phyloP scores from a whole-genome alignment of 441 rosid genomes.

The Erodium texanum region DNA sequence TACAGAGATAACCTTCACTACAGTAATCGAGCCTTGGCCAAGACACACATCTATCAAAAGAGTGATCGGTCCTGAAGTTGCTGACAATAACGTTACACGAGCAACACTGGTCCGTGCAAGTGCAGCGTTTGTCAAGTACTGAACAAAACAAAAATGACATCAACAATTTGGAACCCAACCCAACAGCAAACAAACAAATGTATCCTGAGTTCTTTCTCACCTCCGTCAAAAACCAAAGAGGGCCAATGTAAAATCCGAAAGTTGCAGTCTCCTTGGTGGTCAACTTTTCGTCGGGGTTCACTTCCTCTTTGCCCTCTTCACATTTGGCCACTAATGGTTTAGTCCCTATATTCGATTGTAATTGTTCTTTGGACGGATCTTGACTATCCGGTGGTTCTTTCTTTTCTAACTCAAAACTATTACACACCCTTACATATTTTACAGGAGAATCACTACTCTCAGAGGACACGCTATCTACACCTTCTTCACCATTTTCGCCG shows the following conservation, averaged over 20 bases:
- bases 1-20: conserved; percentile 33
- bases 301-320: neutral
- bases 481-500: neutral
- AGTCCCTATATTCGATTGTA: conserved; percentile 17
- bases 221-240: conserved; percentile 36
- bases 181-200: neutral
- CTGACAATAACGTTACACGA: conserved; percentile 31
- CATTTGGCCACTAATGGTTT: conserved; percentile 3
- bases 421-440: conserved; percentile 8
- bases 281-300: conserved; percentile 11
- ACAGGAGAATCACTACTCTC: conserved; percentile 8
- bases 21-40: conserved; percentile 32
- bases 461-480: neutral
- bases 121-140: conserved; percentile 43
- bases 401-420: conserved; percentile 15
- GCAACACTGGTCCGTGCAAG: conserved; percentile 41
- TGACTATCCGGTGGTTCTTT: neutral
- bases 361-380: conserved; percentile 17
- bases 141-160: conserved; percentile 12
- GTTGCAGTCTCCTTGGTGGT: conserved; percentile 18
- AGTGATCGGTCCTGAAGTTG: conserved; percentile 46
- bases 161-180: neutral
- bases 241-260: conserved; percentile 24
- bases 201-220: conserved; percentile 13
- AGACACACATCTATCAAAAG: conserved; percentile 35